Evolutionary conservation across 129 eudicot genomes (phyloP).

Genomic region (Cynara cardunculus): DNA sequence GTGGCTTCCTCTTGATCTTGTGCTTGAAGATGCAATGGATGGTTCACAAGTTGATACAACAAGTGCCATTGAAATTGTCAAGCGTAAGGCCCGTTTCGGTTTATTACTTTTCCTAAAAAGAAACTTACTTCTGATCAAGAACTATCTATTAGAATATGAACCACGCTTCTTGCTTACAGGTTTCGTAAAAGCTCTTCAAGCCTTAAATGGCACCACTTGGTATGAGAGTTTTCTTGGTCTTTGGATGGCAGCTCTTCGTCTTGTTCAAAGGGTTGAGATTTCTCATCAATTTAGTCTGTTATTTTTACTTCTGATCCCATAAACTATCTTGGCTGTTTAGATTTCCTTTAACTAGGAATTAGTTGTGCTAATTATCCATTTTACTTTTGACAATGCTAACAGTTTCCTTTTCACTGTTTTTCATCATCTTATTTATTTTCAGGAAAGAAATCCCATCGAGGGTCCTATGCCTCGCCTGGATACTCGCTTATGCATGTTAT

Average conservation of each 20-base stretch:
- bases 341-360: background rate
- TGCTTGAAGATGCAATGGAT: constrained; percentile 91
- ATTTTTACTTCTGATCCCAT: background rate
- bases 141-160: background rate
- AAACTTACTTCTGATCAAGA: background rate
- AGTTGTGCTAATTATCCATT: background rate
- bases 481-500: constrained; percentile 82
- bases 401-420: background rate
- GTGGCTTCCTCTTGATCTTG: constrained; percentile 95
- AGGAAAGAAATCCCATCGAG: constrained; percentile 98
- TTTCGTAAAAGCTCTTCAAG: constrained; percentile 79
- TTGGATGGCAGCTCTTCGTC: constrained; percentile 96
- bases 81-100: constrained; percentile 42
- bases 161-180: constrained; percentile 41
- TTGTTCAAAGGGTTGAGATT: constrained; percentile 84
- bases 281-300: background rate
- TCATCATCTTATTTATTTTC: constrained; percentile 7
- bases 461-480: constrained; percentile 96
- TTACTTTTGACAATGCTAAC: background rate
- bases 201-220: constrained; percentile 77
- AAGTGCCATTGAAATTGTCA: constrained; percentile 76
- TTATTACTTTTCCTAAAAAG: background rate
- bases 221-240: constrained; percentile 85
- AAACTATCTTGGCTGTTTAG: background rate
- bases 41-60: constrained; percentile 80